Percentiles rank a stretch among this genome's conserved stretches.
phyloP scores from a whole-genome alignment of 2,329 filamentous ascomycete species.

The Colletotrichum caudatum region DNA sequence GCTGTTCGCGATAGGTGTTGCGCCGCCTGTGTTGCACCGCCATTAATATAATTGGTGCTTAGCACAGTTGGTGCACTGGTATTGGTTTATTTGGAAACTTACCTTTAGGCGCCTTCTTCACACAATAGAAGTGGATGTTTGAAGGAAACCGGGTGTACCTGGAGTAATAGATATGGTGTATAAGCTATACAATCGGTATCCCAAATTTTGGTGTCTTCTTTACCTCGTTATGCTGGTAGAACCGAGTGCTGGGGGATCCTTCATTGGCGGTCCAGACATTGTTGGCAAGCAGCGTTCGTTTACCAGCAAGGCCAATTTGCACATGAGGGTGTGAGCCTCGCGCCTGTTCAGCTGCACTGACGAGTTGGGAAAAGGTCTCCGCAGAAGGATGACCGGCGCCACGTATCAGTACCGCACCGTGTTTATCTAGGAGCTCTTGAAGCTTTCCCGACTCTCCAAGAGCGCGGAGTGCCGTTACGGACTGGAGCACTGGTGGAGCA shows the following conservation, averaged over 20 bases:
- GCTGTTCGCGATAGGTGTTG: slow-evolving; percentile 39
- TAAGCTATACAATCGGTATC: not conserved
- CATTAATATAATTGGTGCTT: not conserved
- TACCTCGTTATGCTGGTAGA: slow-evolving; percentile 45
- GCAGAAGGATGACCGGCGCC: too few relatives aligned
- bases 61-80: not conserved
- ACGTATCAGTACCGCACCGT: too few relatives aligned
- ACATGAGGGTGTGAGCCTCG: too few relatives aligned
- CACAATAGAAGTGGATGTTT: slow-evolving; percentile 43
- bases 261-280: slow-evolving; percentile 42
- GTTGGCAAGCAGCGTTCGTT: too few relatives aligned
- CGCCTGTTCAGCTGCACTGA: too few relatives aligned
- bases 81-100: too few relatives aligned
- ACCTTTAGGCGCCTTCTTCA: slow-evolving; percentile 37
- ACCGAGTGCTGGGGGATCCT: slow-evolving; percentile 41
- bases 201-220: not conserved
- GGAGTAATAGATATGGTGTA: slow-evolving; percentile 25
- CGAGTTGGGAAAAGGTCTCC: too few relatives aligned
- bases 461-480: too few relatives aligned
- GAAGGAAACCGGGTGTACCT: slow-evolving; percentile 42
- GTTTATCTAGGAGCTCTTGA: too few relatives aligned
- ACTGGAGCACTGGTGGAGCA: too few relatives aligned
- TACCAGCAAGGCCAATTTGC: too few relatives aligned
- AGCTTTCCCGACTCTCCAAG: too few relatives aligned
- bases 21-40: slow-evolving; percentile 18